These are phyloP conservation scores for Trichoderma arundinaceum DNA, from an alignment of 2,329 filamentous ascomycete species.

Conservation along the genomic window DNA sequence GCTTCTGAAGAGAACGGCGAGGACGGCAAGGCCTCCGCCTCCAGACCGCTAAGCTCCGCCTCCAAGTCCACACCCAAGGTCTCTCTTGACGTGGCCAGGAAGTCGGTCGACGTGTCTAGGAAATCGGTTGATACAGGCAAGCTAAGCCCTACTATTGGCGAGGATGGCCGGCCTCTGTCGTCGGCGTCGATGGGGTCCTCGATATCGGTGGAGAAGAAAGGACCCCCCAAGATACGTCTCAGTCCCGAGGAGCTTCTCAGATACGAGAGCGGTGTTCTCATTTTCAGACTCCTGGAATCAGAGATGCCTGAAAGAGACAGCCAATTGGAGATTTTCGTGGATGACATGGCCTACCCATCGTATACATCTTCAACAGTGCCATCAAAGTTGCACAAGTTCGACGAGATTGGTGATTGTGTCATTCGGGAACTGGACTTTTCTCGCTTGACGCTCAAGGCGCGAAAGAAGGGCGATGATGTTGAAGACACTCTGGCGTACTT, in stretches of 20 bases:
- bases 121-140: slow-evolving; percentile 31
- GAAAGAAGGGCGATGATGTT: slow-evolving; percentile 77
- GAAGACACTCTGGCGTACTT: slow-evolving; percentile 82
- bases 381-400: slow-evolving; percentile 72
- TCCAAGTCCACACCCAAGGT: slow-evolving; percentile 20
- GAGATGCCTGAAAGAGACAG: slow-evolving; percentile 78
- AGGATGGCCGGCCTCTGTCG: slow-evolving; percentile 38
- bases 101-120: slow-evolving; percentile 21
- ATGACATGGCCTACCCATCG: slow-evolving; percentile 91
- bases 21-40: slow-evolving; percentile 17
- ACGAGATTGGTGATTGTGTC: slow-evolving; percentile 94
- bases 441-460: slow-evolving; percentile 83
- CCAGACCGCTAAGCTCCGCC: slow-evolving; percentile 31
- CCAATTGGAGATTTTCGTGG: slow-evolving; percentile 86
- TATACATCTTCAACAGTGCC: slow-evolving; percentile 81
- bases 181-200: slow-evolving; percentile 48
- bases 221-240: slow-evolving; percentile 77
- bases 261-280: slow-evolving; percentile 88
- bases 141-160: slow-evolving; percentile 44
- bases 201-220: slow-evolving; percentile 55
- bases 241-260: slow-evolving; percentile 79
- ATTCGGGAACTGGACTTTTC: slow-evolving; percentile 98
- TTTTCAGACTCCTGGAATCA: slow-evolving; percentile 92
- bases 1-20: slow-evolving; percentile 28
- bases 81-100: slow-evolving; percentile 21